Evolutionary conservation across 2,329 filamentous ascomycete species (phyloP).

Genomic region (Neocatenulostroma microsporum): DNA sequence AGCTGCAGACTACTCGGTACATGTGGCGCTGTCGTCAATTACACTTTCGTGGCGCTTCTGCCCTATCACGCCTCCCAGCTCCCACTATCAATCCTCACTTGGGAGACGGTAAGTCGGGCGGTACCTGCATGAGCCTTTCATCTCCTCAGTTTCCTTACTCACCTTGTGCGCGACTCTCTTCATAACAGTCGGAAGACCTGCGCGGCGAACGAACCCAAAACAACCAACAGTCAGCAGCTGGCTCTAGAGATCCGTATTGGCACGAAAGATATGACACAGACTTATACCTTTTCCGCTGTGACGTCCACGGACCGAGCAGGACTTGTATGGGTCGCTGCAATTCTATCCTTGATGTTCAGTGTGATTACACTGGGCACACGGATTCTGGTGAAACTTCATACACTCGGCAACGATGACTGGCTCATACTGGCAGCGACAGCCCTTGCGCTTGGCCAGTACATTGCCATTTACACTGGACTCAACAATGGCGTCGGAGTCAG

Average conservation of each 20-base stretch:
- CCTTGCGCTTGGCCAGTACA: conserved; percentile 16
- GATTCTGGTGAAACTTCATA: conserved; percentile 21
- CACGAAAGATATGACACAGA: not conserved
- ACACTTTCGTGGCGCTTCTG: no score
- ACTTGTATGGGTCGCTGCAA: conserved; percentile 23
- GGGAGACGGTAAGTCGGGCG: not conserved
- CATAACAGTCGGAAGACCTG: no score
- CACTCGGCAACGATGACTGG: conserved; percentile 24
- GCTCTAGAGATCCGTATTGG: no score
- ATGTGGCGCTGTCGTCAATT: no score
- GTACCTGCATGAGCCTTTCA: not conserved
- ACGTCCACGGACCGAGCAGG: conserved; percentile 20
- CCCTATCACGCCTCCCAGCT: no score
- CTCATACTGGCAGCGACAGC: conserved; percentile 17
- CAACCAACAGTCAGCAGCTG: no score
- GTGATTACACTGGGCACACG: conserved; percentile 20
- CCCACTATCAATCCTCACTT: no score
- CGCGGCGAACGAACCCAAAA: no score
- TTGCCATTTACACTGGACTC: conserved; percentile 19
- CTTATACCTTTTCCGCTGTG: conserved; percentile 12
- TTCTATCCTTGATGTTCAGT: conserved; percentile 22
- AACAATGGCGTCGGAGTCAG: conserved; percentile 13
- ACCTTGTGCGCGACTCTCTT: no score
- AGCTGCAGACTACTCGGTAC: no score
- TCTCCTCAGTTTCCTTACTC: no score